Percentiles rank a stretch among this genome's conserved stretches.
These are phyloP conservation scores for Claviceps sp. DNA, from an alignment of 2,329 filamentous ascomycete genomes.

Conservation along the genomic window DNA sequence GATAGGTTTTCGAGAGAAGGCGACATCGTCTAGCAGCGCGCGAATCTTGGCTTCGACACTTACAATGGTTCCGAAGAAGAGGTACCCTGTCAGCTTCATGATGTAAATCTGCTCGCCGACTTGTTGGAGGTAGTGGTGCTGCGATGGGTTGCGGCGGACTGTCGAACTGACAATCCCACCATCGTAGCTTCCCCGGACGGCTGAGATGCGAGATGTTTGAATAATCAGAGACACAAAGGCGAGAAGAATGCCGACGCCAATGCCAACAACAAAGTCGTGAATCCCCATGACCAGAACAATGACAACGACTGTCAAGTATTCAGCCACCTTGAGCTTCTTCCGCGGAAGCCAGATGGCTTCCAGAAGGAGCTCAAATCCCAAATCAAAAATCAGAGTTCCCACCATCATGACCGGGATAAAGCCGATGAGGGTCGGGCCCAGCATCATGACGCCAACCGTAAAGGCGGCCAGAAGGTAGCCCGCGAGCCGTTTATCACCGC, in stretches of 20 bases:
- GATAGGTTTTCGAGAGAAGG: slow-evolving; percentile 66
- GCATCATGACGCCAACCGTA: slow-evolving; percentile 69
- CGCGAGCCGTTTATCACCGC: slow-evolving; percentile 74
- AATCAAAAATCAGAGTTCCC: slow-evolving; percentile 83
- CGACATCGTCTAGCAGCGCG: slow-evolving; percentile 66
- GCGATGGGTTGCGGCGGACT: slow-evolving; percentile 78
- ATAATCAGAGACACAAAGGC: slow-evolving; percentile 86
- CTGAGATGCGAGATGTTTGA: slow-evolving; percentile 79
- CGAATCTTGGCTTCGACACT: slow-evolving; percentile 85
- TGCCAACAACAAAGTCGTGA: slow-evolving; percentile 92
- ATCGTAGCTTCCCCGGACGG: slow-evolving; percentile 80
- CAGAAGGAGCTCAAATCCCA: slow-evolving; percentile 81
- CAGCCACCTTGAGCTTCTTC: slow-evolving; percentile 72
- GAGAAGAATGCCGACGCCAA: slow-evolving; percentile 79
- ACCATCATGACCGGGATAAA: slow-evolving; percentile 97
- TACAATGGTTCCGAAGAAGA: slow-evolving; percentile 98
- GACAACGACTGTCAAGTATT: slow-evolving; percentile 78
- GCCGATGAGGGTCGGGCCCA: slow-evolving; percentile 78
- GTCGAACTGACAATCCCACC: slow-evolving; percentile 85
- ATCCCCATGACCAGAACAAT: slow-evolving; percentile 95
- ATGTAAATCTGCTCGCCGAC: slow-evolving; percentile 82
- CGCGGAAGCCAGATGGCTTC: slow-evolving; percentile 84
- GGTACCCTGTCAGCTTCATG: slow-evolving; percentile 80
- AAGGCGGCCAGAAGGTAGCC: slow-evolving; percentile 71
- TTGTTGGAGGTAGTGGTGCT: slow-evolving; percentile 72